Percentiles rank a stretch among this genome's conserved stretches.
Evolutionary conservation across 371 early-diverging fungal genomes (phyloP).

Genomic region (Fennellomyces sp.): DNA sequence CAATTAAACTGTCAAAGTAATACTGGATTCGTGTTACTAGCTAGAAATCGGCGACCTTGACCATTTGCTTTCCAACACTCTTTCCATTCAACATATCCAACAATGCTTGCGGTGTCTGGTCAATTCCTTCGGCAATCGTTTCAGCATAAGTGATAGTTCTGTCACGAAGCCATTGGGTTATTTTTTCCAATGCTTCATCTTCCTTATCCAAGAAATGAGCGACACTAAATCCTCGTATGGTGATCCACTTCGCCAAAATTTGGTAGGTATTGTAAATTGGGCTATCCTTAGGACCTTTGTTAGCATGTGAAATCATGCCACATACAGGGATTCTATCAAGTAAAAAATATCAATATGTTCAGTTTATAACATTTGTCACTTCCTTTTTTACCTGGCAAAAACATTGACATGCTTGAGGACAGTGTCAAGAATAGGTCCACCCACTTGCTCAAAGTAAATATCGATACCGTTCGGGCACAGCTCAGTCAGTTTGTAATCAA

Average conservation of each 20-base stretch:
- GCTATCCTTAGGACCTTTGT: constrained; percentile 30
- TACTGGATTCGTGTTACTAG: too few species aligned
- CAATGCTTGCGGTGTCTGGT: constrained; percentile 77
- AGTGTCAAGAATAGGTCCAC: constrained; percentile 71
- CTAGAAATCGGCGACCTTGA: constrained; percentile 66
- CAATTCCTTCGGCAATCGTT: constrained; percentile 73
- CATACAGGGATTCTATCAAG: constrained; percentile 43
- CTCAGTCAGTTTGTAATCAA: constrained; percentile 38
- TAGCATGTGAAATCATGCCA: constrained; percentile 78
- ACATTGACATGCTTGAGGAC: constrained; percentile 54
- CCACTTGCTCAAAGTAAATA: constrained; percentile 74
- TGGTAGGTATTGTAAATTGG: constrained; percentile 31
- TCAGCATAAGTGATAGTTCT: constrained; percentile 71
- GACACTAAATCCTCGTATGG: background rate
- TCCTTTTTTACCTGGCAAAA: constrained; percentile 42
- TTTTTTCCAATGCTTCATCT: constrained; percentile 26
- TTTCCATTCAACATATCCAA: constrained; percentile 76
- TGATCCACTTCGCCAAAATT: background rate
- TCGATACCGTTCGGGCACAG: constrained; percentile 71
- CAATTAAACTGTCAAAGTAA: too few species aligned
- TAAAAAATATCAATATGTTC: background rate
- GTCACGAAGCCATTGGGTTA: constrained; percentile 64
- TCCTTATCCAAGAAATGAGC: too few species aligned
- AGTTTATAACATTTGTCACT: background rate
- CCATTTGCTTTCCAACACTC: constrained; percentile 84